A percentile compares a stretch with the other conserved stretches of the same genome.
These are phyloP conservation scores for Vickermania spadyakhi DNA, from an alignment of 208 protist genomes.

Conservation along the genomic window DNA sequence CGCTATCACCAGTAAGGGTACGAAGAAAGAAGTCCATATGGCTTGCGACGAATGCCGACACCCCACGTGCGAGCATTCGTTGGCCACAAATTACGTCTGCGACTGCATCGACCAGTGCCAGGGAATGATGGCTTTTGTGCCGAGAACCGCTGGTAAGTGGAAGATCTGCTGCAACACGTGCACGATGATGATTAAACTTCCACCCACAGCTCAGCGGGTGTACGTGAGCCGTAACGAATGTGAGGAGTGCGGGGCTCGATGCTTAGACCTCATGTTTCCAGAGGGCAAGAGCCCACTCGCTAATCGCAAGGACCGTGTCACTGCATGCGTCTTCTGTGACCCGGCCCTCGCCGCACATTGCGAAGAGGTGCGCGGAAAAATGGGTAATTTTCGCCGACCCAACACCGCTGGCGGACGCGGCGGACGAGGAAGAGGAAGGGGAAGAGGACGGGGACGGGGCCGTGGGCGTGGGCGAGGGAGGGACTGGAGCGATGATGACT, in stretches of 20 bases:
- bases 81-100: conserved; percentile 82
- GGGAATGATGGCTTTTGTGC: conserved; percentile 84
- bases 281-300: conserved; percentile 72
- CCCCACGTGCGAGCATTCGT: conserved; percentile 83
- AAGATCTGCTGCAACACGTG: conserved; percentile 84
- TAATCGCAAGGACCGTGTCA: conserved; percentile 61
- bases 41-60: conserved; percentile 90
- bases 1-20: neutral
- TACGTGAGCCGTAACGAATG: conserved; percentile 71
- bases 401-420: conserved; percentile 11
- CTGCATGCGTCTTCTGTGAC: conserved; percentile 75
- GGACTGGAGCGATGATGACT: conserved; percentile 3
- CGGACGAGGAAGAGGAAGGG: conserved; percentile 12
- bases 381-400: conserved; percentile 47
- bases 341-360: conserved; percentile 39
- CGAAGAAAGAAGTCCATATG: conserved; percentile 29
- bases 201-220: conserved; percentile 71
- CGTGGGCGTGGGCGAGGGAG: conserved; percentile 14
- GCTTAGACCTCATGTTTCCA: conserved; percentile 68
- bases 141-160: conserved; percentile 78
- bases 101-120: conserved; percentile 74
- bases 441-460: conserved; percentile 16
- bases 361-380: conserved; percentile 60
- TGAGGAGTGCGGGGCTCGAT: conserved; percentile 60
- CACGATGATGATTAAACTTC: conserved; percentile 84